phyloP scores from a whole-genome alignment of 2,329 filamentous ascomycete species.

The Saccharata proteae region DNA sequence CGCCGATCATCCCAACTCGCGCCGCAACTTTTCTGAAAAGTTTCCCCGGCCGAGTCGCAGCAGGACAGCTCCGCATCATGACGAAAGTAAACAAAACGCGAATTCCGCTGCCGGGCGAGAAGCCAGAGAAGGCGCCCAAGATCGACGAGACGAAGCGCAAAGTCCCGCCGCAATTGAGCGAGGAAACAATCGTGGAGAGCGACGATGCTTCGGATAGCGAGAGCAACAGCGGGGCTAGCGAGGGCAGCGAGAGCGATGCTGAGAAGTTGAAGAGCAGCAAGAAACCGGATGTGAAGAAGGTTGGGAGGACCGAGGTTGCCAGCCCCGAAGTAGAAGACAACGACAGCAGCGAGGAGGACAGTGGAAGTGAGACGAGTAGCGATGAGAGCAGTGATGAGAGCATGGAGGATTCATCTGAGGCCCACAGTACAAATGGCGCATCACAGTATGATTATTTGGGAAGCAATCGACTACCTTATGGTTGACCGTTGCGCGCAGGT shows the following conservation, averaged over 20 bases:
- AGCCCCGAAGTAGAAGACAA: slow-evolving; percentile 8
- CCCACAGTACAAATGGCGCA: too few species aligned
- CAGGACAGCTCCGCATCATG: slow-evolving; percentile 20
- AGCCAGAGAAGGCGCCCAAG: slow-evolving; percentile 16
- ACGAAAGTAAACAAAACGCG: slow-evolving; percentile 22
- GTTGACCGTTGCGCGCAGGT: too few species aligned
- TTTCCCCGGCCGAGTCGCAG: slow-evolving; percentile 1
- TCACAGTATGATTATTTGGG: too few species aligned
- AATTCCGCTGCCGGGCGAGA: slow-evolving; percentile 21
- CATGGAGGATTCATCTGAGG: too few species aligned
- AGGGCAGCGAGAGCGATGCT: slow-evolving; percentile 22
- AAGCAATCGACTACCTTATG: too few species aligned
- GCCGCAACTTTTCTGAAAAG: slow-evolving; percentile 8
- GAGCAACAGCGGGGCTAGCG: slow-evolving; percentile 15
- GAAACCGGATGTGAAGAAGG: slow-evolving; percentile 13
- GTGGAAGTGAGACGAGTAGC: slow-evolving; percentile 1
- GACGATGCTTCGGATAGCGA: slow-evolving; percentile 20
- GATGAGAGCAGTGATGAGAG: slow-evolving; percentile 8
- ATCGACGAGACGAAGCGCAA: slow-evolving; percentile 7
- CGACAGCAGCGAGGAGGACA: slow-evolving; percentile 2
- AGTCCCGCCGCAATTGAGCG: too few species aligned
- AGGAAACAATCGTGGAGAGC: slow-evolving; percentile 22
- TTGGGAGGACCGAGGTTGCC: slow-evolving; percentile 12
- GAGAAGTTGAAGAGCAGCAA: slow-evolving; percentile 14
- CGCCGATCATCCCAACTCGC: too few species aligned